These are phyloP conservation scores for Stagonosporopsis vannaccii DNA, from an alignment of 2,329 filamentous ascomycete species.

Conservation along the genomic window DNA sequence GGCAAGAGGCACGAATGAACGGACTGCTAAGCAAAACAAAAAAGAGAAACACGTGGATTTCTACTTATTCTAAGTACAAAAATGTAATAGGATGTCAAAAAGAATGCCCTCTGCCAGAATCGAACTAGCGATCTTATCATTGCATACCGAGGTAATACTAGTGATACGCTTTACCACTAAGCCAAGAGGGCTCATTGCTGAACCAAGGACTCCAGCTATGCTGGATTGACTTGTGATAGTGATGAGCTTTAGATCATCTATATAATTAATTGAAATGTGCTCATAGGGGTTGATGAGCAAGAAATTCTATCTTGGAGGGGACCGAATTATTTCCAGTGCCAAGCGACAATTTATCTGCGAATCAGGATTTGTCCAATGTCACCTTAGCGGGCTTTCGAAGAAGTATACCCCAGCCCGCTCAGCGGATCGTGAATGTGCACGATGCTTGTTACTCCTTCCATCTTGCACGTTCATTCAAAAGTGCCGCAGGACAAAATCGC, in stretches of 20 bases:
- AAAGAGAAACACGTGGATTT: too few species aligned
- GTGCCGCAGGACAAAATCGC: too few species aligned
- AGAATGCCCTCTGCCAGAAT: constrained; percentile 28
- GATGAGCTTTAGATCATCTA: neutral
- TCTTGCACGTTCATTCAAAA: too few species aligned
- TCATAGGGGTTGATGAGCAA: too few species aligned
- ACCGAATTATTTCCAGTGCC: neutral
- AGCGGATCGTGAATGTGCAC: too few species aligned
- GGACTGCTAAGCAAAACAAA: too few species aligned
- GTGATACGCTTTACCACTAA: constrained; percentile 44
- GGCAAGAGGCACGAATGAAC: too few species aligned
- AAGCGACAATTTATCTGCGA: neutral
- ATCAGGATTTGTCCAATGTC: neutral
- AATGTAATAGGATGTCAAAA: neutral
- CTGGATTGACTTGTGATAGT: constrained; percentile 12
- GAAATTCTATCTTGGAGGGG: too few species aligned
- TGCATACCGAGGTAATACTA: constrained; percentile 29
- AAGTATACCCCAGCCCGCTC: too few species aligned
- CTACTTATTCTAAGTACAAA: too few species aligned
- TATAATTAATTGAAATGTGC: neutral
- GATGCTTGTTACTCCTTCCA: too few species aligned
- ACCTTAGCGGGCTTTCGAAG: too few species aligned
- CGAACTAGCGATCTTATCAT: constrained; percentile 43
- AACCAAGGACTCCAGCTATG: constrained; percentile 6
- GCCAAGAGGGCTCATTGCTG: constrained; percentile 31